Evolutionary conservation across 352 stramenopile species (phyloP), one percentile per base, ranked within the genome.

Genomic region (Thraustochytrium sp.): DNA sequence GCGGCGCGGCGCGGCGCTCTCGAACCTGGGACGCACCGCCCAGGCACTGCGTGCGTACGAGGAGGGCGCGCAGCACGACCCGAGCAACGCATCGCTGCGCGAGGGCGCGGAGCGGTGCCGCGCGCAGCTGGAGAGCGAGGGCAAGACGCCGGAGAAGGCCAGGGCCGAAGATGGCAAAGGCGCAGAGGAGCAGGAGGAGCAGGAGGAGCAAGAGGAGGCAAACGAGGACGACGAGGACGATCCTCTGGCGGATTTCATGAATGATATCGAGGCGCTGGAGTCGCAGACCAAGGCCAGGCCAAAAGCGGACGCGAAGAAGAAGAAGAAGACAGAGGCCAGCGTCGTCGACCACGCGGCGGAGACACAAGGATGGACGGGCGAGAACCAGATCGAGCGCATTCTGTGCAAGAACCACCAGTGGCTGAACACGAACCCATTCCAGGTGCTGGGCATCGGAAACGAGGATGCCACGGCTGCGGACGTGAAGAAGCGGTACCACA

Each of bases 381-480:
- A 13, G 1, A 77, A 77, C 31, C 65, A 77, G 65, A 11, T 62
- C 18, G 65, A 77, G 8, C 21, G 65, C 13, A 77, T 77, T 34
- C 26, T 77, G 18, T 77, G 65, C 65, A 77, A 77, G 26, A 77
- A 77, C 9, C 42, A 80, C 31, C n/a, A 80, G 38, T 80, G 68
- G 68, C 18, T 80, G 9, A 80, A 80, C 44, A 49, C 44, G 5
- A 80, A 80, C 68, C 68, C 68, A 29, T 80, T 80, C 38, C 16
- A 44, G 21, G 68, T 80, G 42, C 31, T 80, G 48, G 68, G 48
- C n/a, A 63, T 80, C 31, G 8, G 53, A 37, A n/a, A 61, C 31
- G 68, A 80, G 26, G 1, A 61, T 21, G 68, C 46, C 21, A 72
- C 68, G 8, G 68, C 48, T 3, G n/a, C n/a, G 63, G 68, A 80